These are phyloP conservation scores for Atkinsonella hypoxylon DNA, from an alignment of 2,329 filamentous ascomycete genomes.

Conservation along the genomic window DNA sequence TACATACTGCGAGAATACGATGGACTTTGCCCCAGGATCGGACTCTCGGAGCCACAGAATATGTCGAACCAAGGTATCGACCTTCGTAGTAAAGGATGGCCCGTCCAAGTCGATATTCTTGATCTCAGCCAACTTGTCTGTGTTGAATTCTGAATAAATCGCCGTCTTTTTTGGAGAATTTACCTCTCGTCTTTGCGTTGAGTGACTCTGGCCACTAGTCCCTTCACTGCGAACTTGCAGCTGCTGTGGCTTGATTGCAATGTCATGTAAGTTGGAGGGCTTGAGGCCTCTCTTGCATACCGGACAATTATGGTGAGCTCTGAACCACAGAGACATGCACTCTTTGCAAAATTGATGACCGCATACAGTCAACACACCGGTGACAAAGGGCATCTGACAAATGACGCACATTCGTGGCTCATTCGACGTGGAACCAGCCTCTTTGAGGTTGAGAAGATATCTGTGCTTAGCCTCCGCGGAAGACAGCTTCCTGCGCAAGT, in stretches of 20 bases:
- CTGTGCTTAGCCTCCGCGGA: slow-evolving; percentile 59
- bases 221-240: slow-evolving; percentile 46
- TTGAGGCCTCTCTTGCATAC: slow-evolving; percentile 65
- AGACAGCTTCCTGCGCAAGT: slow-evolving; percentile 45
- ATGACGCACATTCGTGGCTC: slow-evolving; percentile 70
- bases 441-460: slow-evolving; percentile 49
- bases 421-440: slow-evolving; percentile 48
- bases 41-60: slow-evolving; percentile 73
- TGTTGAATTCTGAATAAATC: slow-evolving; percentile 71
- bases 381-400: slow-evolving; percentile 63
- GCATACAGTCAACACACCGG: slow-evolving; percentile 76
- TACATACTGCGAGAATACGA: slow-evolving; percentile 75
- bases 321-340: slow-evolving; percentile 73
- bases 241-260: slow-evolving; percentile 68
- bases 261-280: slow-evolving; percentile 64
- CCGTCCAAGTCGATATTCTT: slow-evolving; percentile 65
- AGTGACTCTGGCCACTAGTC: slow-evolving; percentile 4
- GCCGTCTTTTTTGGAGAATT: slow-evolving; percentile 21
- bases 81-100: slow-evolving; percentile 75
- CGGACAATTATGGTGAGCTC: slow-evolving; percentile 63
- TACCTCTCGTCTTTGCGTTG: slow-evolving; percentile 9
- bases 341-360: slow-evolving; percentile 88
- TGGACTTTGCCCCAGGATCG: slow-evolving; percentile 78
- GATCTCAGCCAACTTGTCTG: slow-evolving; percentile 63
- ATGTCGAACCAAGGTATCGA: slow-evolving; percentile 73